A percentile compares a stretch with the other conserved stretches of the same genome.
Evolutionary conservation across 148 eudicot species (phyloP).

Genomic region (Gaultheria prostrata): DNA sequence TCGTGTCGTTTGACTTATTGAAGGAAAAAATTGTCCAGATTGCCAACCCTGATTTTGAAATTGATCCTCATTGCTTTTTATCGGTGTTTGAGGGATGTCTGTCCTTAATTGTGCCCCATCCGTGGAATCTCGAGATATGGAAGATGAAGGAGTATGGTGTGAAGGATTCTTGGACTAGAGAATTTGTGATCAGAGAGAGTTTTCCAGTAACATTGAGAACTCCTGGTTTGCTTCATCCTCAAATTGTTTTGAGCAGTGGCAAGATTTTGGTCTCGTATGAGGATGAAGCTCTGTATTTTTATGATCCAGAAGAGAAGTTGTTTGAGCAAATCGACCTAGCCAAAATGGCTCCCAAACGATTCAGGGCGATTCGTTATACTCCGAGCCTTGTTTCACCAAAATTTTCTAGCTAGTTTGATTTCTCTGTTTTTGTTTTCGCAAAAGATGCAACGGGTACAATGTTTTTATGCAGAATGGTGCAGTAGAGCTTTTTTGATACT

Average conservation of each 20-base stretch:
- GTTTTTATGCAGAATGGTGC: neutral
- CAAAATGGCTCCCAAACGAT: neutral
- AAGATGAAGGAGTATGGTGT: neutral
- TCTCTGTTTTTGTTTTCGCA: neutral
- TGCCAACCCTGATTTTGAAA: neutral
- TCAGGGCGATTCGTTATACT: neutral
- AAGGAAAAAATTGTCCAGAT: neutral
- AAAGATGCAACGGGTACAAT: neutral
- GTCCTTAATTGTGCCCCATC: neutral
- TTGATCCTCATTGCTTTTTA: neutral
- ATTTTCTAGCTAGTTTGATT: neutral
- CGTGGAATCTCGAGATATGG: neutral
- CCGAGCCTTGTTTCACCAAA: slow-evolving; percentile 4
- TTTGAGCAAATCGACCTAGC: neutral
- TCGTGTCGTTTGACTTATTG: neutral
- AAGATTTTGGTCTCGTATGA: neutral
- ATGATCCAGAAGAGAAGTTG: neutral
- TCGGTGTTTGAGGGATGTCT: neutral
- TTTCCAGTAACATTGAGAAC: neutral
- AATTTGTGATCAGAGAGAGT: neutral
- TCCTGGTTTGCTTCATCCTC: neutral
- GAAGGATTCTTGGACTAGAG: neutral
- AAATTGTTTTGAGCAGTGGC: neutral
- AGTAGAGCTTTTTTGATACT: neutral
- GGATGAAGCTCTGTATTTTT: neutral